phyloP scores from a whole-genome alignment of 169 alveolate genomes.

The Miamiensis avidus region DNA sequence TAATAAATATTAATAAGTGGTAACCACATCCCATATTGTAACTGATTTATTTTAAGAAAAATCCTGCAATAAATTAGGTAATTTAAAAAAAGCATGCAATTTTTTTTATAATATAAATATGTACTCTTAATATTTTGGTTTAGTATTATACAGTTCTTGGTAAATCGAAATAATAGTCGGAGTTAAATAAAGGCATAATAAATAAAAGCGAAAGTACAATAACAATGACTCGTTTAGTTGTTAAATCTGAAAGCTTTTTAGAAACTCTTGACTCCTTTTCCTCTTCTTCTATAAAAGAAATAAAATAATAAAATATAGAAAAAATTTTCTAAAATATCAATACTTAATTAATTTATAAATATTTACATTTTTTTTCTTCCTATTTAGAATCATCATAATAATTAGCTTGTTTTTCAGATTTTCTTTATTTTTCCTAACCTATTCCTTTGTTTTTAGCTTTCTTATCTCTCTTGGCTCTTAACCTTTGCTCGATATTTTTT shows the following conservation, averaged over 20 bases:
- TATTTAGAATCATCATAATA: not conserved
- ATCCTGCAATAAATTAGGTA: not conserved
- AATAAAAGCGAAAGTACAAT: constrained; percentile 64
- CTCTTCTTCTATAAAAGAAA: not conserved
- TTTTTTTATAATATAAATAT: too few relatives aligned
- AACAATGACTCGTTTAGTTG: constrained; percentile 68
- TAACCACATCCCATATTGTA: not conserved
- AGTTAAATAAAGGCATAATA: constrained; percentile 56
- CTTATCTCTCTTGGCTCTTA: constrained; percentile 36
- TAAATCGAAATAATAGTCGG: constrained; percentile 49
- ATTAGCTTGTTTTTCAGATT: not conserved
- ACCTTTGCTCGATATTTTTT: constrained; percentile 5
- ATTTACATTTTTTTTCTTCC: not conserved
- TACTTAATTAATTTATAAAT: not conserved
- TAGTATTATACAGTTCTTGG: constrained; percentile 32
- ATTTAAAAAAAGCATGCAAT: too few relatives aligned
- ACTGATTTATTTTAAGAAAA: not conserved
- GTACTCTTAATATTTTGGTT: not conserved
- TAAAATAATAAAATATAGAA: not conserved
- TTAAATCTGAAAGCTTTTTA: constrained; percentile 63
- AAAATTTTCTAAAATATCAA: not conserved
- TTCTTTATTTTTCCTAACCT: constrained; percentile 23
- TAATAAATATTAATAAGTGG: not conserved
- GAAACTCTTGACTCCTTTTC: constrained; percentile 68
- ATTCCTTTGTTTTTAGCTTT: constrained; percentile 16